Percentiles rank a stretch among this genome's conserved stretches.
Evolutionary conservation across 2,329 filamentous ascomycete genomes (phyloP).

Genomic region (Diplodia corticola): DNA sequence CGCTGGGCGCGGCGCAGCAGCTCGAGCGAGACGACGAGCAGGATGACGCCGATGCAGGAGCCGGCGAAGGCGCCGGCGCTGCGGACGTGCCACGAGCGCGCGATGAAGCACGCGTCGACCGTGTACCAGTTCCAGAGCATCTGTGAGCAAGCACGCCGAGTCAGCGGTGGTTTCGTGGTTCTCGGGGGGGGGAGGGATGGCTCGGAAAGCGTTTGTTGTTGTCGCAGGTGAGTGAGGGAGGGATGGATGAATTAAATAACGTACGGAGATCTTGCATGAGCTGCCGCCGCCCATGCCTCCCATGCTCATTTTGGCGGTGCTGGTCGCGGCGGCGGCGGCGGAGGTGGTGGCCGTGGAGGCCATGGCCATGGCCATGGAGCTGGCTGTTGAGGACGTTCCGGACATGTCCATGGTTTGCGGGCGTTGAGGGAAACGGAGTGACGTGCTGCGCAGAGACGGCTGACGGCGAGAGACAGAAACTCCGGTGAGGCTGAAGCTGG

Average conservation of each 20-base stretch:
- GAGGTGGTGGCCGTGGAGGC: not conserved
- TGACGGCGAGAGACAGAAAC: not conserved
- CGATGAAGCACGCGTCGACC: conserved; percentile 70
- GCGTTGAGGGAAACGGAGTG: too few relatives aligned
- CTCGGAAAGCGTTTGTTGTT: too few relatives aligned
- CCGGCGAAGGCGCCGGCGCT: conserved; percentile 73
- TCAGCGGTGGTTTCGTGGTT: not conserved
- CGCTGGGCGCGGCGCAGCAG: conserved; percentile 67
- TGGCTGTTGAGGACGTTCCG: not conserved
- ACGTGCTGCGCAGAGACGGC: not conserved
- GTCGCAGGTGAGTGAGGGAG: not conserved
- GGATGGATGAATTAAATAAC: not conserved
- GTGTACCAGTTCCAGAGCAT: conserved; percentile 83
- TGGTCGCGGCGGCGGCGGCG: not conserved
- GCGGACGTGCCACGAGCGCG: conserved; percentile 68
- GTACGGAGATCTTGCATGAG: conserved; percentile 44
- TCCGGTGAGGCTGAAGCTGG: not conserved
- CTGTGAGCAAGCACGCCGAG: conserved; percentile 45
- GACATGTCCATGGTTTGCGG: conserved; percentile 3
- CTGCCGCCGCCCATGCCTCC: conserved; percentile 25
- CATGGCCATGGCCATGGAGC: conserved; percentile 12
- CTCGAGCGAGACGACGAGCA: conserved; percentile 73
- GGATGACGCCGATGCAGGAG: conserved; percentile 74
- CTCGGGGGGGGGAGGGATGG: too few relatives aligned
- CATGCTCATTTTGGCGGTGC: conserved; percentile 10